Evolutionary conservation across 2,329 filamentous ascomycete genomes (phyloP).

Genomic region (Byssothecium circinans): DNA sequence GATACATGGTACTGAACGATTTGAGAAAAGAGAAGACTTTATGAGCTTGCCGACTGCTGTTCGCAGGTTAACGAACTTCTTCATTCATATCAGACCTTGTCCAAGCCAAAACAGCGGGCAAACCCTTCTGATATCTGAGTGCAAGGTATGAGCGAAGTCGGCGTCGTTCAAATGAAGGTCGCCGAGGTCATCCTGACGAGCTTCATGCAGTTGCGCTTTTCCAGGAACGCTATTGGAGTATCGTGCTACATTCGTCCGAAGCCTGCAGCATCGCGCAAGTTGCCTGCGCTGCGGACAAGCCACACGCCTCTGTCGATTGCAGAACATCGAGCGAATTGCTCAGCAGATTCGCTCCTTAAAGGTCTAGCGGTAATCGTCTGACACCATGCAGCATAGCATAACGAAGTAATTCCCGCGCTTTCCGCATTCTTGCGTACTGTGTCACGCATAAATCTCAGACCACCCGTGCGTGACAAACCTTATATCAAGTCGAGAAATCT

Average conservation of each 20-base stretch:
- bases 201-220: no score
- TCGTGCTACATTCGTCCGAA: neutral
- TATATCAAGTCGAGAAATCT: neutral
- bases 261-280: neutral
- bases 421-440: slow-evolving; percentile 11
- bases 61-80: neutral
- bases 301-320: neutral
- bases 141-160: no score
- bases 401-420: slow-evolving; percentile 5
- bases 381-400: neutral
- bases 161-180: no score
- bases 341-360: neutral
- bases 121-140: no score
- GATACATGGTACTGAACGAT: slow-evolving; percentile 97
- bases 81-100: neutral
- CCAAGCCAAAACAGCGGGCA: no score
- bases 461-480: neutral
- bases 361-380: neutral
- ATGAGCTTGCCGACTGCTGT: slow-evolving; percentile 9
- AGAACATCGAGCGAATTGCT: neutral
- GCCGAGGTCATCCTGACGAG: no score
- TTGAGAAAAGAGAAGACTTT: slow-evolving; percentile 55
- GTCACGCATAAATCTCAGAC: slow-evolving; percentile 3
- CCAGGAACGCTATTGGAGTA: neutral
- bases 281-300: neutral